Base-by-base conservation (phyloP, 2,329 filamentous ascomycete genomes). In the Penicillium sp. region DNA sequence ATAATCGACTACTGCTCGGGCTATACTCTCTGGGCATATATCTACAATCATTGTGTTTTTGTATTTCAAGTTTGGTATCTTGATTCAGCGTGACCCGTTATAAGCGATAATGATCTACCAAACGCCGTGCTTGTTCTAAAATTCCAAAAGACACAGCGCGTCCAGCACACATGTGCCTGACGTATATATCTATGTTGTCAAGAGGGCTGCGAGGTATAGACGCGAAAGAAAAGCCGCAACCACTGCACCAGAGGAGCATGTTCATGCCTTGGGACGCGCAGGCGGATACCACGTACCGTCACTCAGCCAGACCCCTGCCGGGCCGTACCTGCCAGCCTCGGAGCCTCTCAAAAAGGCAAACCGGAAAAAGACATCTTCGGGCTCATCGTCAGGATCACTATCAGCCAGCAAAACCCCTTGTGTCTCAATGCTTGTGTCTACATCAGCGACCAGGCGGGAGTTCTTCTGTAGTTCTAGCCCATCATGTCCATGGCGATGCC, bases 321-420 rank as follows among this genome's bases (percentile, higher is more conserved):
- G 65, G 3, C 71, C 64, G 43, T 74, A 74, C 31, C 56, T 60
- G 5, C 71, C 71, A 12, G 69, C 67, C 41, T 68, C 64, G 5
- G 70, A 64, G 12, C 71, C 71, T 22, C 64, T 68, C 44, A 76
- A 58, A 58, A 74, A 76, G 0, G 74, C 73, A 53, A 76, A 76
- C 7, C 74, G 68, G 64, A 75, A 75, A 58, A 75, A 76, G 8
- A 73, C 58, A 50, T 70, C 69, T 30, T 72, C 68, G 0, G 71
- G 70, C 18, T 63, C 57, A n/a, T 64, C 62, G 2, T 63, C 55
- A 10, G 62, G 53, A 12, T 61, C 52, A n/a, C 50, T 56, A 33
- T 62, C 54, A 3, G 37, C 41, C 19, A 54, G 43, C 29, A 55
- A 9, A 4, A 49, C 16, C 7, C 49, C 49, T 2, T 60, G 52